Evolutionary conservation across 1,284 basidiomycete species (phyloP), one percentile per base, ranked within the genome.

Genomic region (Ganoderma lingzhi): DNA sequence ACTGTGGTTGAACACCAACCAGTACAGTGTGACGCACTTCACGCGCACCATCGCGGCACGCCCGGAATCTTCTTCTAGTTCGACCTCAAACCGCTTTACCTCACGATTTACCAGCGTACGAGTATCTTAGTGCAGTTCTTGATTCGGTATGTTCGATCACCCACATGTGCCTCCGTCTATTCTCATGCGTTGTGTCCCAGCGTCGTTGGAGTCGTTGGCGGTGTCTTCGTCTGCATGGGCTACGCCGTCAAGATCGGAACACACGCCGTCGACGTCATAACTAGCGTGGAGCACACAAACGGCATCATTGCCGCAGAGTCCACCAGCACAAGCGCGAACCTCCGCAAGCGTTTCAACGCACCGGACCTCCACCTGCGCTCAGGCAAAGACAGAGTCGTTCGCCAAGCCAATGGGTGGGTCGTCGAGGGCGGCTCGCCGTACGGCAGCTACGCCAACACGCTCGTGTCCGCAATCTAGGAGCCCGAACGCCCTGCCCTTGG

Each of bases 1-100:
- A 35, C 23, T 23, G 23, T 88, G 91, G 10, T 80, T 94, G n/a
- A 80, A 89, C 41, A 99, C 97, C 0, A 92, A 96, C 76, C 94
- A 98, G 81, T 99, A 99, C 83, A 96, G 94, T 62, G 97, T 99
- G 1, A 98, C 96, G 0, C 96, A 98, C 81, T 97, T 98, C 80
- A 90, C 89, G 2, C 89, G 95, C 15, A 96, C 77, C 90, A 93
- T 70, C 81, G 85, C 35, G 95, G 93, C 4, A 92, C 95, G 0
- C 97, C 97, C 0, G 96, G 96, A 19, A 96, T 97, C 77, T 97
- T 96, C 85, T 96, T 97, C 91, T 97, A 97, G 80, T 98, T 96
- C 79, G 97, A 99, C 72, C 83, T 99, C 37, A 97, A 99, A 78
- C 96, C 96, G 1, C 87, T 99, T 80, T 86, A 88, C 12, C 86